phyloP scores from a whole-genome alignment of 495 filamentous ascomycete genomes.

The Hypoxylon lienhwacheense region DNA sequence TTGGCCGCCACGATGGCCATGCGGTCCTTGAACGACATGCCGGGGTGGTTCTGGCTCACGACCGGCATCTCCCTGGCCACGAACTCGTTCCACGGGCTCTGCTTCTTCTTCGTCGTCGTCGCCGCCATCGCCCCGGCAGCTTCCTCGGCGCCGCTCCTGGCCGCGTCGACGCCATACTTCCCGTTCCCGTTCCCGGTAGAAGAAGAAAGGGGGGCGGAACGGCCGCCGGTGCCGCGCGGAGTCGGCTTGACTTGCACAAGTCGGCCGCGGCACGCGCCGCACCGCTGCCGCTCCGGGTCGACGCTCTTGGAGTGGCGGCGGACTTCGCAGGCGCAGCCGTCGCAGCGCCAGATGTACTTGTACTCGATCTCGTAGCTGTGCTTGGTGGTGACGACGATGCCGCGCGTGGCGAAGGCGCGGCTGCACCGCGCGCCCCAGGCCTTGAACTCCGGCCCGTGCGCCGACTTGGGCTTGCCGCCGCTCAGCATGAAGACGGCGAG shows the following conservation, averaged over 20 bases:
- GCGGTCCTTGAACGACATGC: conserved; percentile 58
- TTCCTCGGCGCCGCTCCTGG: not conserved
- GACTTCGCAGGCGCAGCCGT: conserved; percentile 64
- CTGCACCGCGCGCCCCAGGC: conserved; percentile 55
- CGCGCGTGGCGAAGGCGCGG: conserved; percentile 48
- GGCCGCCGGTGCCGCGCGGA: conserved; percentile 53
- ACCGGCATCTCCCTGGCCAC: conserved; percentile 56
- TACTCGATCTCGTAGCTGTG: conserved; percentile 86
- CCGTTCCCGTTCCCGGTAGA: conserved; percentile 8
- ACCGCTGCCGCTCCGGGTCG: conserved; percentile 63
- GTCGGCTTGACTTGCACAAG: conserved; percentile 79
- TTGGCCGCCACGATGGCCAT: conserved; percentile 58
- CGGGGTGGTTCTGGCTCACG: conserved; percentile 54
- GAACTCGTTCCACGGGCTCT: conserved; percentile 65
- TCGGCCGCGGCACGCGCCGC: conserved; percentile 67
- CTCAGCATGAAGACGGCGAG: conserved; percentile 83
- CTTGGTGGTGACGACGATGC: conserved; percentile 77
- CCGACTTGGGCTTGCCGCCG: conserved; percentile 59
- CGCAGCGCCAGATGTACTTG: conserved; percentile 86
- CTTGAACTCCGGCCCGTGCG: conserved; percentile 86
- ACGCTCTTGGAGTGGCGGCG: conserved; percentile 84
- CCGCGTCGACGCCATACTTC: conserved; percentile 10
- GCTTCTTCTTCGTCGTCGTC: conserved; percentile 20
- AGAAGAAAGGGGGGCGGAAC: not conserved
- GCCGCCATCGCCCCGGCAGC: not conserved